phyloP scores from a whole-genome alignment of 2,329 filamentous ascomycete species.

The Colletotrichum musicola region DNA sequence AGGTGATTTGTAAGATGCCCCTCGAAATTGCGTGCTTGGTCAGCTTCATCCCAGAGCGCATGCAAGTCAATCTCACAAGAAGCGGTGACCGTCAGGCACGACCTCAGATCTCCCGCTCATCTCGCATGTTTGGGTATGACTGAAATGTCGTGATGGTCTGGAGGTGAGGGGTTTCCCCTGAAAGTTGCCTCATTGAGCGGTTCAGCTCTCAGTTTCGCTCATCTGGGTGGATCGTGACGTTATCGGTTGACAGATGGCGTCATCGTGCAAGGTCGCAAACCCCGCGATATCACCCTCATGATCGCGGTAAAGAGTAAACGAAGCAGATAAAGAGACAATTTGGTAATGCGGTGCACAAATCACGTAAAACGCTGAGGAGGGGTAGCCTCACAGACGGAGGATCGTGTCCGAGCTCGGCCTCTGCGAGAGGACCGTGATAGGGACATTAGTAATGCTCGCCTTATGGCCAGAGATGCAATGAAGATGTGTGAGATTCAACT shows the following conservation, averaged over 20 bases:
- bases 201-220: not conserved
- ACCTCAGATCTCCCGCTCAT: slow-evolving; percentile 10
- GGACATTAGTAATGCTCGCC: not conserved
- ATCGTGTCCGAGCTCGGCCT: not conserved
- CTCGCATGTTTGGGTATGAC: not conserved
- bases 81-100: slow-evolving; percentile 21
- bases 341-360: not conserved
- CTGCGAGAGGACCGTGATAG: not conserved
- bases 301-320: not conserved
- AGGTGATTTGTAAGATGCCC: slow-evolving; percentile 21
- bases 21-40: slow-evolving; percentile 30
- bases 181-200: not conserved
- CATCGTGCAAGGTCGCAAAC: slow-evolving; percentile 14
- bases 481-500: not conserved
- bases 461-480: not conserved
- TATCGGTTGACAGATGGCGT: slow-evolving; percentile 28
- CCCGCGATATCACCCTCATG: slow-evolving; percentile 10
- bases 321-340: not conserved
- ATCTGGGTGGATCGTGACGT: slow-evolving; percentile 28
- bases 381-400: not conserved
- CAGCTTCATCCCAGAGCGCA: slow-evolving; percentile 1
- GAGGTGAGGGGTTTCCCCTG: slow-evolving; percentile 7
- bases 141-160: not conserved
- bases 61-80: slow-evolving; percentile 15
- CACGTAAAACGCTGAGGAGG: not conserved